Evolutionary conservation across 2,329 filamentous ascomycete genomes (phyloP), one percentile per base, ranked within the genome.

Genomic region (Hirsutella thompsonii): DNA sequence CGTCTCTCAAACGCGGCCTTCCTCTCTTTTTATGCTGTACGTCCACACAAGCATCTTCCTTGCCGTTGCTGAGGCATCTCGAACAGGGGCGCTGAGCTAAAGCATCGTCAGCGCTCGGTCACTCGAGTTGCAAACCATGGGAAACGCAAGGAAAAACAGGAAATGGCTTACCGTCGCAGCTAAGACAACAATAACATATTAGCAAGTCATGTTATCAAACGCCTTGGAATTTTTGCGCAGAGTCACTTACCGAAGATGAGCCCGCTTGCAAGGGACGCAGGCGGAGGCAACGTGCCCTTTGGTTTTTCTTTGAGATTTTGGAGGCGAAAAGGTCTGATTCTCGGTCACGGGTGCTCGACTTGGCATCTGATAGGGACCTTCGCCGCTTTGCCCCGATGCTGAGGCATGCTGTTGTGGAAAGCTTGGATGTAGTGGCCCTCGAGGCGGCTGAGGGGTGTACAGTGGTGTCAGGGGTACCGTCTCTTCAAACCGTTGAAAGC

Each of bases 11-110:
- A 47, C 85, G 73, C 44, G 85, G 85, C 38, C 85, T 73, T 34
- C 85, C 85, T 51, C 85, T 69, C 58, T 90, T 92, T 61, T 90
- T 92, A 61, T 92, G 85, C 54, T 87, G 81, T 28, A 92, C 84
- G 59, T 92, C 85, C 51, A 86, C 69, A 55, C 85, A 92, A 8
- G 79, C 72, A 43, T 88, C 83, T 67, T 90, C 70, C 53, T 90
- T 92, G 45, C 83, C 82, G 54, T 85, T 86, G 52, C 77, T 77
- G 28, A 83, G 65, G 56, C 85, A 92, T 55, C 85, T 74, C 21
- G 81, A 80, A 55, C 85, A 92, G 21, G 85, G 85, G 42, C 85
- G 72, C 59, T 86, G 81, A 39, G 83, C 79, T 82, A 55, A 14
- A 10, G 8, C 47, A 39, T n/a, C n/a, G n/a, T n/a, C n/a, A n/a